These are phyloP conservation scores for Auriscalpium microsporum DNA, from an alignment of 768 basidiomycete species.

Conservation along the genomic window DNA sequence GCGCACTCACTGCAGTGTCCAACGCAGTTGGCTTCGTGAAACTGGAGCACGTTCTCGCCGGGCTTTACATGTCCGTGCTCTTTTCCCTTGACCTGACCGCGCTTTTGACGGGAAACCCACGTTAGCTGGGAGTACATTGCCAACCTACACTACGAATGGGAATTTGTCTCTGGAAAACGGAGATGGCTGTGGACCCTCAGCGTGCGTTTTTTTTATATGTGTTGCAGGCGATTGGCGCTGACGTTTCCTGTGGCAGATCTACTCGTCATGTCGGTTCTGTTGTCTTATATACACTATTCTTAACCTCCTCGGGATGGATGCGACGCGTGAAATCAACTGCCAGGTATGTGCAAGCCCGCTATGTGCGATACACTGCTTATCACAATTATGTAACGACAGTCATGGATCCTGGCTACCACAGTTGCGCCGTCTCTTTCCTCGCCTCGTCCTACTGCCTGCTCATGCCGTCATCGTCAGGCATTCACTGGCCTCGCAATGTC, in stretches of 20 bases:
- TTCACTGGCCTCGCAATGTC: not conserved
- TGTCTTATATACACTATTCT: not conserved
- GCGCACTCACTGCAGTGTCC: too few species aligned
- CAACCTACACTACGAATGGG: not conserved
- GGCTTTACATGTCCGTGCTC: not conserved
- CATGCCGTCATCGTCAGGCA: not conserved
- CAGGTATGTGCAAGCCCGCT: not conserved
- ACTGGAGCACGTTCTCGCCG: not conserved
- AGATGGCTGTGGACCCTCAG: not conserved
- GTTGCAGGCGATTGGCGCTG: not conserved
- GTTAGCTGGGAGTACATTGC: not conserved
- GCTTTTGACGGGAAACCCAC: too few species aligned
- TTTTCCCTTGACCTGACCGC: not conserved
- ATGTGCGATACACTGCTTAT: too few species aligned
- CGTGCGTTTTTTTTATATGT: not conserved
- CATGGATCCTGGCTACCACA: too few species aligned
- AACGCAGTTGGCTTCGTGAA: not conserved
- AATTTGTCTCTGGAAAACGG: not conserved
- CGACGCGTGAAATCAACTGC: not conserved
- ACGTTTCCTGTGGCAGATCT: not conserved
- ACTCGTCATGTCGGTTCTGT: not conserved
- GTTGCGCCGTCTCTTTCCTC: too few species aligned
- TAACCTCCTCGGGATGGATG: not conserved
- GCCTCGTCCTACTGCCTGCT: too few species aligned
- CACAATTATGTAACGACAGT: too few species aligned